Evolutionary conservation across 2,329 filamentous ascomycete genomes (phyloP).

Genomic region (Aspergillus sp.): DNA sequence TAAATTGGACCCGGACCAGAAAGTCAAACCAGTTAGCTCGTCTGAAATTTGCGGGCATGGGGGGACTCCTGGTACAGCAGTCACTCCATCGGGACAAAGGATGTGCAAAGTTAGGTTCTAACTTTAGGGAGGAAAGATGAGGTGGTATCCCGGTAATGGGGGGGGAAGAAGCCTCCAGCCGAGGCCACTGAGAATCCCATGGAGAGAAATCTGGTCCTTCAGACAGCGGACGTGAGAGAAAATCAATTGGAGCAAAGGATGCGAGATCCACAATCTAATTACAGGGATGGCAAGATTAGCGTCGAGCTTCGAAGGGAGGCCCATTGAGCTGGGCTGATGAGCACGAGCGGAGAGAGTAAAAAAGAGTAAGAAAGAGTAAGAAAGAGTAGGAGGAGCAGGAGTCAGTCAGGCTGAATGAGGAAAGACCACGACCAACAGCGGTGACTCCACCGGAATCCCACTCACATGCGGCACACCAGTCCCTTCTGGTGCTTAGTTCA

Average conservation of each 20-base stretch:
- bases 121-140: not conserved
- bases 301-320: not conserved
- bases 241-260: not conserved
- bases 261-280: not conserved
- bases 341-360: not conserved
- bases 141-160: too few relatives aligned
- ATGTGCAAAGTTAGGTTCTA: not conserved
- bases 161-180: not conserved
- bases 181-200: not conserved
- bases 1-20: not conserved
- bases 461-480: not conserved
- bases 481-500: not conserved
- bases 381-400: not conserved
- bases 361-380: not conserved
- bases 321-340: not conserved
- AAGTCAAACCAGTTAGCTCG: not conserved
- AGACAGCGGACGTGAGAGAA: not conserved
- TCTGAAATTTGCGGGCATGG: constrained; percentile 2
- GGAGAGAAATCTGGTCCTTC: not conserved
- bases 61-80: not conserved
- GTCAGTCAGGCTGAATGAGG: not conserved
- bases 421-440: not conserved
- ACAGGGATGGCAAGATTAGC: not conserved
- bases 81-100: not conserved
- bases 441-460: not conserved